phyloP scores from a whole-genome alignment of 352 stramenopile genomes.

The Phytophthora hibernalis region DNA sequence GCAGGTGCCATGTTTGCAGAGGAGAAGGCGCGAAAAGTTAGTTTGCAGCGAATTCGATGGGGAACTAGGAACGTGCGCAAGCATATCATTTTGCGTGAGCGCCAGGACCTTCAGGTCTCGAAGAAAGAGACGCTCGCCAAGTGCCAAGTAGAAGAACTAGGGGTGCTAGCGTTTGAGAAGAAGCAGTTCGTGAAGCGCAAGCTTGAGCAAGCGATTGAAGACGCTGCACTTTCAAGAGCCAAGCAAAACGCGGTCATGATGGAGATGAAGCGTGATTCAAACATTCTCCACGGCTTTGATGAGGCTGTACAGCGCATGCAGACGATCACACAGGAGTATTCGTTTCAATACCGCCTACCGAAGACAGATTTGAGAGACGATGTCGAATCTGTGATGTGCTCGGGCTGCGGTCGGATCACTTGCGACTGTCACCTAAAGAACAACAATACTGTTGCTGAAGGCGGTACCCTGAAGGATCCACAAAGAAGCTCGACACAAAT shows the following conservation, averaged over 20 bases:
- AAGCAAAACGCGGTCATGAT: slow-evolving; percentile 52
- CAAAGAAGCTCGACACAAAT: slow-evolving; percentile 17
- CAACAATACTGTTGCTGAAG: slow-evolving; percentile 8
- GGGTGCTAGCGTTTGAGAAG: slow-evolving; percentile 62
- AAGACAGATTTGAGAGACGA: slow-evolving; percentile 69
- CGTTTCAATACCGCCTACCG: slow-evolving; percentile 64
- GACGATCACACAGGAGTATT: slow-evolving; percentile 59
- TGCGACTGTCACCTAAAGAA: slow-evolving; percentile 54
- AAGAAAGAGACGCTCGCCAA: slow-evolving; percentile 49
- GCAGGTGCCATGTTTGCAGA: slow-evolving; percentile 50
- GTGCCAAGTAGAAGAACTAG: slow-evolving; percentile 56
- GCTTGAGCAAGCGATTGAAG: slow-evolving; percentile 54
- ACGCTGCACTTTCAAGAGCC: slow-evolving; percentile 44
- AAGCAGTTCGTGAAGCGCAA: slow-evolving; percentile 59
- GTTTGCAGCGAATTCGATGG: slow-evolving; percentile 72
- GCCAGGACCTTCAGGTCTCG: slow-evolving; percentile 45
- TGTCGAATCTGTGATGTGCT: slow-evolving; percentile 49
- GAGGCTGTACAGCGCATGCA: slow-evolving; percentile 57
- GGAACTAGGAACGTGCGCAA: slow-evolving; percentile 61
- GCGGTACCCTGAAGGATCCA: background rate
- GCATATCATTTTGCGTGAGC: slow-evolving; percentile 54
- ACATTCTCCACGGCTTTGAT: slow-evolving; percentile 57
- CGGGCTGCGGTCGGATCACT: slow-evolving; percentile 54
- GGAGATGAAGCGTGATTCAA: slow-evolving; percentile 51
- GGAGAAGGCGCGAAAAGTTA: slow-evolving; percentile 47